Evolutionary conservation across 2,329 filamentous ascomycete genomes (phyloP).

Genomic region (Phoma sp.): DNA sequence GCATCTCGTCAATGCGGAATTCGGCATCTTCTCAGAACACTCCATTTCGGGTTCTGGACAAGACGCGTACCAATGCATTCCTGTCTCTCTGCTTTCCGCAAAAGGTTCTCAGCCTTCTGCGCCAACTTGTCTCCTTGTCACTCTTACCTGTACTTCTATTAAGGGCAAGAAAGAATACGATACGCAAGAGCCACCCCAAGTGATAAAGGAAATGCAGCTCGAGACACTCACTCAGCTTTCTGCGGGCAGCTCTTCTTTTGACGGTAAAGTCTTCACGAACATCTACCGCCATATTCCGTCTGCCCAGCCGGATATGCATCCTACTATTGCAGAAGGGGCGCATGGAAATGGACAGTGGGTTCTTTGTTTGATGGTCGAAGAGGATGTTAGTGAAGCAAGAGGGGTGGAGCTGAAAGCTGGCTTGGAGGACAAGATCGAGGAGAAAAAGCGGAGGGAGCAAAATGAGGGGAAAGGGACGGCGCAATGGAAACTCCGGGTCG

Average conservation of each 20-base stretch:
- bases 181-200: neutral
- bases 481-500: neutral
- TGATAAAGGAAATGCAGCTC: neutral
- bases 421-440: neutral
- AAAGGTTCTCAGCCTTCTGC: neutral
- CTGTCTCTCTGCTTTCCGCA: neutral
- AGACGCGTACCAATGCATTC: neutral
- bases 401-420: neutral
- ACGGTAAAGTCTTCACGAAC: neutral
- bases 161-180: neutral
- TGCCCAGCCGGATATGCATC: slow-evolving; percentile 26
- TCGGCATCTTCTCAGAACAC: slow-evolving; percentile 18
- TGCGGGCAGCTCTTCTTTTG: neutral
- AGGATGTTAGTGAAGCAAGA: neutral
- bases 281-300: slow-evolving; percentile 17
- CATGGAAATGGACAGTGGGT: slow-evolving; percentile 18
- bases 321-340: slow-evolving; percentile 12
- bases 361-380: neutral
- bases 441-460: neutral
- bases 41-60: neutral
- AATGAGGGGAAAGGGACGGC: neutral
- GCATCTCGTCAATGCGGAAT: slow-evolving; percentile 22
- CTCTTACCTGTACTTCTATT: neutral
- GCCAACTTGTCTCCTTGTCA: neutral
- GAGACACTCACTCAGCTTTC: neutral